Evolutionary conservation across 495 filamentous ascomycete genomes (phyloP).

Genomic region (Rostrohypoxylon terebratum): DNA sequence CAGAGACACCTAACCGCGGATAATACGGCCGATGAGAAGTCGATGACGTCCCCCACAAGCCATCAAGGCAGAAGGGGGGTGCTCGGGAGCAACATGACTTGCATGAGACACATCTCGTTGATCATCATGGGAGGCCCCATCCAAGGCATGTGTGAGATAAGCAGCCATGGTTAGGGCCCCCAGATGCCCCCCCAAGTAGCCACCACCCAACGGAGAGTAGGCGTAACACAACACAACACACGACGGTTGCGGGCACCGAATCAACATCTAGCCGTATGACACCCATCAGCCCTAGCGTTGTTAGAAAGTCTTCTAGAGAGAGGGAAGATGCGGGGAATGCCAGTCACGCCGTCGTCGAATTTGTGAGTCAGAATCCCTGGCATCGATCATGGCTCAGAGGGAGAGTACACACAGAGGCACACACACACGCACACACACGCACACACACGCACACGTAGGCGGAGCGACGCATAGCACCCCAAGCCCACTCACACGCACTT

Average conservation of each 20-base stretch:
- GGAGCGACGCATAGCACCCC: not conserved
- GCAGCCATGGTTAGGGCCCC: conserved; percentile 23
- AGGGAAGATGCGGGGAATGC: conserved; percentile 25
- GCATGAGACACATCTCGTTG: conserved; percentile 37
- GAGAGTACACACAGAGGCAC: not conserved
- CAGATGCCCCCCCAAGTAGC: conserved; percentile 12
- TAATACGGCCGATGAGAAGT: conserved; percentile 3
- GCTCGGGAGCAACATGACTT: conserved; percentile 36
- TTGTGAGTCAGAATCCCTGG: conserved; percentile 25
- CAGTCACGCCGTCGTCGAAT: conserved; percentile 19
- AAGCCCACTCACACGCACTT: conserved; percentile 10
- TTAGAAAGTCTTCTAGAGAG: not conserved
- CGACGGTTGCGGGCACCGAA: conserved; percentile 23
- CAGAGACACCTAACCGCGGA: not conserved
- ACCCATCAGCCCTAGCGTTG: conserved; percentile 34
- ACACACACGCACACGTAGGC: not conserved
- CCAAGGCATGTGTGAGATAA: conserved; percentile 33
- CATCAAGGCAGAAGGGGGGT: conserved; percentile 8
- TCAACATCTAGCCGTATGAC: conserved; percentile 22
- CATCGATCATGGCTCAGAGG: conserved; percentile 19
- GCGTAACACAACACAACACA: conserved; percentile 30
- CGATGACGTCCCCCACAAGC: conserved; percentile 8
- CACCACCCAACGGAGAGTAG: conserved; percentile 9
- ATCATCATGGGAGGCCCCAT: conserved; percentile 29
- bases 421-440: not conserved